Evolutionary conservation across 208 protist species (phyloP), one percentile per base, ranked within the genome.

Genomic region (Leishmania lainsoni): DNA sequence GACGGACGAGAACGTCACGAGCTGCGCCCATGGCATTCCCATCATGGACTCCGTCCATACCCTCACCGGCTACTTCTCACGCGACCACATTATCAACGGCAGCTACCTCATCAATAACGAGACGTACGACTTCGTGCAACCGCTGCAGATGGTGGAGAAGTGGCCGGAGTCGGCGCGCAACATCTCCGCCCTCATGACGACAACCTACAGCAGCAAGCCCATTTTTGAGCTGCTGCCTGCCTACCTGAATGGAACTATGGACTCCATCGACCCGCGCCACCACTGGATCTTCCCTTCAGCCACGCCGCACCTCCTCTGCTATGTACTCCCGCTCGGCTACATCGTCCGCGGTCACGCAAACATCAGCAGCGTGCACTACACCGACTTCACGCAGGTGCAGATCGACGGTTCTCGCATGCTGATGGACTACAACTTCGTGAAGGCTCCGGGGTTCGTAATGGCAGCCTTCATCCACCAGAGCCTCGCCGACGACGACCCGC

Each of bases 251-350:
- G 51, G 63, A 45, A 73, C 5, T 10, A 45, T 78, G 2, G 26
- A 45, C 26, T 3, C 8, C 39, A n/a, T 66, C 32, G 72, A 77
- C 49, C 20, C 49, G 51, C 71, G 59, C 39, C 3, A 48, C 9
- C n/a, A 72, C 16, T 83, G 79, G 79, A n/a, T 39, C 1, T 10
- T 51, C 32, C 32, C 54, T 0, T 0, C 59, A 12, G 49, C 39
- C 9, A 17, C 66, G 29, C 79, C 79, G 65, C 79, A 83, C 73
- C 52, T 83, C n/a, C 17, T 83, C 58, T 83, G 49, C 70, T 83
- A 56, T 58, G 51, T 56, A 9, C 69, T 83, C 0, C 79, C 79
- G 3, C 58, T 63, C 29, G 73, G 73, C 49, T 74, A 78, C 32
- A 49, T 83, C 73, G 54, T 59, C 49, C 79, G 79, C 3, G 73